Conservation (phyloP, 768 basidiomycete genomes). For the Candolleomyces eurysporus region DNA sequence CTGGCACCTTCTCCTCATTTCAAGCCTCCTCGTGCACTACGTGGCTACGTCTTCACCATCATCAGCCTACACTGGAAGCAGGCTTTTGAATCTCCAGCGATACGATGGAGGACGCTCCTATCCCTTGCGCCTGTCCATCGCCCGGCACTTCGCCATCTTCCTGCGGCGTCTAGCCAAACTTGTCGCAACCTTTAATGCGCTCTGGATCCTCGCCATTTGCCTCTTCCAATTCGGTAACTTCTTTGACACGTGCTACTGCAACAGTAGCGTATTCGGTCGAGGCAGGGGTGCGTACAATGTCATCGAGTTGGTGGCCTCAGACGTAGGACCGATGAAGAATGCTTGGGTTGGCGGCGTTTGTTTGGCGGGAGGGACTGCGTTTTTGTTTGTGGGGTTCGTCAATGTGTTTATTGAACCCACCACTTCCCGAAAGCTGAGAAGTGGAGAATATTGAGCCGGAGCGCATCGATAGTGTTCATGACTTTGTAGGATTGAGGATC, state of each 20-base stretch:
- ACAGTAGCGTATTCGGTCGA: conserved; percentile 29
- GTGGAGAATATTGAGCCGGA: too few relatives aligned
- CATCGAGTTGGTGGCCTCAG: conserved; percentile 16
- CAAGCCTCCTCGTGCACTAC: conserved; percentile 28
- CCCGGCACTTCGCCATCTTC: conserved; percentile 19
- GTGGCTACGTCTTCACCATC: background rate
- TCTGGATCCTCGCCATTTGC: conserved; percentile 28
- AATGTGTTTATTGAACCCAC: too few relatives aligned
- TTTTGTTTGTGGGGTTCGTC: too few relatives aligned
- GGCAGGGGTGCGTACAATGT: conserved; percentile 27
- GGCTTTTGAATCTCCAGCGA: background rate
- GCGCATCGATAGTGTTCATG: too few relatives aligned
- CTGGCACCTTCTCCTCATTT: conserved; percentile 29
- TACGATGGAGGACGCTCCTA: background rate
- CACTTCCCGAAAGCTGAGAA: too few relatives aligned
- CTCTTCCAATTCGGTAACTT: conserved; percentile 32
- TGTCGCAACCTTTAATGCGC: conserved; percentile 27
- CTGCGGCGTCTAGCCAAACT: conserved; percentile 29
- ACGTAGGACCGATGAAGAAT: conserved; percentile 21
- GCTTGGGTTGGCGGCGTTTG: conserved; percentile 24
- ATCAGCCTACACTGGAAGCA: too few relatives aligned
- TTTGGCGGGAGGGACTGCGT: too few relatives aligned
- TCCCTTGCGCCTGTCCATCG: conserved; percentile 4
- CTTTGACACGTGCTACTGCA: conserved; percentile 35
- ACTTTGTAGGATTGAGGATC: too few relatives aligned